Evolutionary conservation across 139 green algal genomes (phyloP).

Genomic region (Chlamydomonas sphaeroides): DNA sequence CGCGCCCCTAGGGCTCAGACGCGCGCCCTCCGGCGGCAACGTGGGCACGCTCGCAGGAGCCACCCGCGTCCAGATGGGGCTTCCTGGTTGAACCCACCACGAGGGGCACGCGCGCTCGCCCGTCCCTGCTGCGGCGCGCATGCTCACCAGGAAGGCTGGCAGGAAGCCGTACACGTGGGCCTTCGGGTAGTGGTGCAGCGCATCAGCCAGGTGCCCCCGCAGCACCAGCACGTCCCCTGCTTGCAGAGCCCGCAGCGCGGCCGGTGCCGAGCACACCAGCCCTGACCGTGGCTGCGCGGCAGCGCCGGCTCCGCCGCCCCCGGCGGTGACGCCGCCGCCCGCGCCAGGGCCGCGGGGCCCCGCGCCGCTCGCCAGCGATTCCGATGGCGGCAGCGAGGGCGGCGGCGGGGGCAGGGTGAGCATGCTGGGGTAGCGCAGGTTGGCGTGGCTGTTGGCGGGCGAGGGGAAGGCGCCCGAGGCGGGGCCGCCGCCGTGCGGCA

Average conservation of each 20-base stretch:
- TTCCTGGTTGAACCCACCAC: too few species aligned
- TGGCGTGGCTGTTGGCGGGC: not conserved
- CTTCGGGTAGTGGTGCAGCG: constrained; percentile 34
- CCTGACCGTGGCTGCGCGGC: not conserved
- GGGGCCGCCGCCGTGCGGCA: not conserved
- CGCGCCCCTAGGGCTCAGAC: too few species aligned
- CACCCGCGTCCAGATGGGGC: too few species aligned
- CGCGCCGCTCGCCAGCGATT: not conserved
- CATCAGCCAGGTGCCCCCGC: not conserved
- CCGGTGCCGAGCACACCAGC: constrained; percentile 2
- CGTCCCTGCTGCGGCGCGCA: too few species aligned
- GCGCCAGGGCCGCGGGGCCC: not conserved
- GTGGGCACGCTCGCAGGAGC: too few species aligned
- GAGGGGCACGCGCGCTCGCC: too few species aligned
- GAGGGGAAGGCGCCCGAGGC: constrained; percentile 10
- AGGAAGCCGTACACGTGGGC: constrained; percentile 45
- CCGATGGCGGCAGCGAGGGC: too few species aligned
- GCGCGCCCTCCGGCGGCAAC: too few species aligned
- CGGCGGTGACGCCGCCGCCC: too few species aligned
- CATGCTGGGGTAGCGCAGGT: constrained; percentile 1
- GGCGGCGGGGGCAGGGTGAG: not conserved
- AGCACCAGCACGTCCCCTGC: constrained; percentile 30
- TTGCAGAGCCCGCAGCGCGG: constrained; percentile 5
- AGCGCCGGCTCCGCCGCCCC: not conserved
- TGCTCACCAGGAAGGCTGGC: constrained; percentile 30